phyloP scores from a whole-genome alignment of 129 eudicot genomes.

The Helichrysum umbraculigerum region DNA sequence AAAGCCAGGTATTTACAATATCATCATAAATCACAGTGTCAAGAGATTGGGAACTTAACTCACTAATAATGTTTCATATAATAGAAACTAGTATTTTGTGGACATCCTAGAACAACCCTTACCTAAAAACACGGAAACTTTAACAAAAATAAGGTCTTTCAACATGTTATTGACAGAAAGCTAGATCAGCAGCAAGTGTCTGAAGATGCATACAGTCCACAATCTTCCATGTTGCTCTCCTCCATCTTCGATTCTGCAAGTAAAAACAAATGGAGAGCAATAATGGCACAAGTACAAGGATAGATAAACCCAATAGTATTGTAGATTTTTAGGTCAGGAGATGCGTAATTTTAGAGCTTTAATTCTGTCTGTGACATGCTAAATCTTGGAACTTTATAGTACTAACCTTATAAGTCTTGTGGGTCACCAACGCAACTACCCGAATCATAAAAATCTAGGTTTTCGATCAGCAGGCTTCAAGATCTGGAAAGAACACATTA shows the following conservation, averaged over 20 bases:
- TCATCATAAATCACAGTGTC: slow-evolving; percentile 31
- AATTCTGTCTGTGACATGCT: background rate
- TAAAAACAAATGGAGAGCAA: background rate
- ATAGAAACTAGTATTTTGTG: slow-evolving; percentile 21
- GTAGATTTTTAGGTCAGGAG: background rate
- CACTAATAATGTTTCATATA: background rate
- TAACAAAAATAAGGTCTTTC: slow-evolving; percentile 12
- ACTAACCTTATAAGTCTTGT: slow-evolving; percentile 31
- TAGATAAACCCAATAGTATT: background rate
- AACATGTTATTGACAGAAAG: slow-evolving; percentile 22
- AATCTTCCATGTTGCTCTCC: slow-evolving; percentile 11
- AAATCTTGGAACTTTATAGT: background rate
- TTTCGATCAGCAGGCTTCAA: slow-evolving; percentile 67
- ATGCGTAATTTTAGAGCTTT: background rate
- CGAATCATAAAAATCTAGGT: slow-evolving; percentile 48
- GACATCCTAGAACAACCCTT: slow-evolving; percentile 17
- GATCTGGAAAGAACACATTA: slow-evolving; percentile 81
- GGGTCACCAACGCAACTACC: slow-evolving; percentile 24
- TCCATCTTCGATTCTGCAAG: slow-evolving; percentile 12
- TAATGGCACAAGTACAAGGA: background rate
- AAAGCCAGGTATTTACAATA: slow-evolving; percentile 35
- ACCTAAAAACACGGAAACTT: slow-evolving; percentile 1
- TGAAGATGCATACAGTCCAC: background rate
- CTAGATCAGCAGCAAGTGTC: background rate
- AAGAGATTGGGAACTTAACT: background rate